Evolutionary conservation across 1,284 basidiomycete genomes (phyloP).

Genomic region (Phenoliferia sp.): DNA sequence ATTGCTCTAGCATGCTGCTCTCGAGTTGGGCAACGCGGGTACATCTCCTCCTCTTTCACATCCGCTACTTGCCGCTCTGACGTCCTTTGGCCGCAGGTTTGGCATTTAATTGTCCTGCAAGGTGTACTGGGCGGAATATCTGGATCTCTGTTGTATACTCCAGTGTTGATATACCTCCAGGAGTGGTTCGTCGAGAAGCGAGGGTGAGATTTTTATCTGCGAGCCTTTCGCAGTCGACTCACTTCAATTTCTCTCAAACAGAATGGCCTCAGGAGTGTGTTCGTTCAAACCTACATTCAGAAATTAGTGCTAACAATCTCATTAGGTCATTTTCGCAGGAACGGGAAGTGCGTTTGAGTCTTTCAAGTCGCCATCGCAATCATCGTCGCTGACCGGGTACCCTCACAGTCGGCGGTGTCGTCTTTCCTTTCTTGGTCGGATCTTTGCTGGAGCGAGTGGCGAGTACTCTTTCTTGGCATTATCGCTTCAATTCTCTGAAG

Average conservation of each 20-base stretch:
- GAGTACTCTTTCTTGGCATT: neutral
- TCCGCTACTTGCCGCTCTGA: too few species aligned
- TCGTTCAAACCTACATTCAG: too few species aligned
- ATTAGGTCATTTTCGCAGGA: slow-evolving; percentile 7
- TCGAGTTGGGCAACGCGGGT: slow-evolving; percentile 3
- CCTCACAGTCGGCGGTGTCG: slow-evolving; percentile 1
- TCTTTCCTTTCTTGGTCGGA: slow-evolving; percentile 10
- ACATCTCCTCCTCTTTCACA: too few species aligned
- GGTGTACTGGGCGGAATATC: neutral
- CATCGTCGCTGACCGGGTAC: neutral
- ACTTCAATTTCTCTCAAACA: too few species aligned
- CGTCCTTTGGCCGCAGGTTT: neutral
- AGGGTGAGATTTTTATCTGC: neutral
- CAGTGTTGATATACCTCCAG: neutral
- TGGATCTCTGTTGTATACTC: neutral
- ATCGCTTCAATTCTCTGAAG: too few species aligned
- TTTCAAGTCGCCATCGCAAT: neutral
- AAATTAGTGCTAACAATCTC: too few species aligned
- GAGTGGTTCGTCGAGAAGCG: slow-evolving; percentile 8
- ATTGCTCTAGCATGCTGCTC: neutral
- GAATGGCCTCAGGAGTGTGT: too few species aligned
- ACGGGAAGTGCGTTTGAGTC: neutral
- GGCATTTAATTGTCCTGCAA: slow-evolving; percentile 11
- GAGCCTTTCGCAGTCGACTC: neutral
- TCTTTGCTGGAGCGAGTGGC: neutral